Evolutionary conservation across 179 eudicot genomes (phyloP).

Genomic region (Drosera spatulata): DNA sequence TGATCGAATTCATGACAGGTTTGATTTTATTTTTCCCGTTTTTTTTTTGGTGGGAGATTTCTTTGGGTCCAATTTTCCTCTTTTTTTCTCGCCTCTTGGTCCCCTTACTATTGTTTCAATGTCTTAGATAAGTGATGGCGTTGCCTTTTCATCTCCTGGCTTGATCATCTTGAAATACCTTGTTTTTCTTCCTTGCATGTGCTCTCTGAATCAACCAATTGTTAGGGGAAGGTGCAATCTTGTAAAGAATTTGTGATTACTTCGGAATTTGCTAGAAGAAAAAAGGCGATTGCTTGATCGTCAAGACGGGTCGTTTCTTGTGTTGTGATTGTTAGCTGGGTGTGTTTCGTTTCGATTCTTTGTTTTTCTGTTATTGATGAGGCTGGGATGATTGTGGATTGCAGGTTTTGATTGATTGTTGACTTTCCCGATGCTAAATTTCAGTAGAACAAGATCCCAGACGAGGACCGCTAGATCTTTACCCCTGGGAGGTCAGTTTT

Average conservation of each 20-base stretch:
- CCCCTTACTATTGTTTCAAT: background rate
- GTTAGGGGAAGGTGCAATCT: background rate
- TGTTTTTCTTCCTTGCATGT: background rate
- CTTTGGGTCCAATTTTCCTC: background rate
- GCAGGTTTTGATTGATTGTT: constrained; percentile 8
- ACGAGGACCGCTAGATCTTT: constrained; percentile 51
- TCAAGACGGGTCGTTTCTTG: background rate
- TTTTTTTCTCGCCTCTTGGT: background rate
- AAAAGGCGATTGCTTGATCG: background rate
- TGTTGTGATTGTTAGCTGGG: background rate
- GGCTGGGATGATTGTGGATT: background rate
- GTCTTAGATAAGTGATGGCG: background rate
- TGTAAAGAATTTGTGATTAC: background rate
- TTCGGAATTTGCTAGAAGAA: background rate
- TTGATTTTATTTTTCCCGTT: background rate
- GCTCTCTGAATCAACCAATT: background rate
- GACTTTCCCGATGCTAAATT: constrained; percentile 35
- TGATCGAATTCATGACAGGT: background rate
- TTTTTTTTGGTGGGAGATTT: background rate
- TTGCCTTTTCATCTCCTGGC: background rate
- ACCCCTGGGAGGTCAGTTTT: constrained; percentile 51
- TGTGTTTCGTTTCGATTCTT: background rate
- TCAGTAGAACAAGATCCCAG: constrained; percentile 49
- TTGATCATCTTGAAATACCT: background rate
- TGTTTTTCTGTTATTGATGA: background rate